Base-by-base conservation (phyloP, 768 basidiomycete species). In the Paxillus ammoniavirescens region DNA sequence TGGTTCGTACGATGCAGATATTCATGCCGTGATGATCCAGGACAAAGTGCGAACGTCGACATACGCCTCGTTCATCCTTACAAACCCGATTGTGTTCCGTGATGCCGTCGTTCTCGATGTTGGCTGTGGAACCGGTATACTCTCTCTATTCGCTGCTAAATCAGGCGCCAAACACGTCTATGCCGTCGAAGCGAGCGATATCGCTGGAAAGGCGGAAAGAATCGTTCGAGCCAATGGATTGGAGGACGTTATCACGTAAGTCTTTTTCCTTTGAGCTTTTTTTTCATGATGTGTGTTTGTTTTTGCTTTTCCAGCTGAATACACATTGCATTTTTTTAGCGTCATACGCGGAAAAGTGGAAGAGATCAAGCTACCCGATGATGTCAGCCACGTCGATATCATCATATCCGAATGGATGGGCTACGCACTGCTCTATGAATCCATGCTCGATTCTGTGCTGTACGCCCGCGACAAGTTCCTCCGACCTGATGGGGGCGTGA, bases 331-430 rank as follows among this genome's bases (percentile, higher is more conserved):
- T 26, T 4, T 36, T 4, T 36, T 15, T 57, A 86, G 83, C 5
- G 93, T 98, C 41, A 83, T 98, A 51, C 85, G 80, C 47, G 93
- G 93, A 26, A 97, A 96, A 69, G 82, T 98, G 23, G 96, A 99
- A 71, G 85, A 94, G 18, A 87, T 98, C 53, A 69, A 61, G 7
- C 75, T 98, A 1, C 93, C 91, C 2, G 84, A 86, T 47, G 82
- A 73, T 49, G 73, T 87, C 46, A 75, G 80, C 9, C 76, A 91
- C 49, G 96, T 98, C 21, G 96, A 99, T 68, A 82, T 99, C 54
- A 94, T 99, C 69, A 77, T 98, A 47, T 95, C 93, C 4, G 96
- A 99, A 71, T 98, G 96, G 96, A 98, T 98, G 96, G 93, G 86
- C 14, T 93, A 92, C 63, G 87, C 86, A 1, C 75, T 93, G 21